These are phyloP conservation scores for Tricholoma furcatifolium DNA, from an alignment of 768 basidiomycete genomes.

Conservation along the genomic window DNA sequence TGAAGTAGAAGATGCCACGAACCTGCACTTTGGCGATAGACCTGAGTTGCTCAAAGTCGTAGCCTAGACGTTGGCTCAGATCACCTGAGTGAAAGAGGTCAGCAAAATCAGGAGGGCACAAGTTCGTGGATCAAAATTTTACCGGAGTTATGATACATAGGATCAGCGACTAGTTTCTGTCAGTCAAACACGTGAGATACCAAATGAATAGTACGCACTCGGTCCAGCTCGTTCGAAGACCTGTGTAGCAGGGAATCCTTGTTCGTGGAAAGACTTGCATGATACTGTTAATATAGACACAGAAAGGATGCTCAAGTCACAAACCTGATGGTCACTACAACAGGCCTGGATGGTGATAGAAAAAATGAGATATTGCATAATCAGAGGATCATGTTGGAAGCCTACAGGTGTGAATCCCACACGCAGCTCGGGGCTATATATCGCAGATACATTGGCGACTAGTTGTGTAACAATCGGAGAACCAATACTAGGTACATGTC, in stretches of 20 bases:
- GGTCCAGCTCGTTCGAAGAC: conserved; percentile 86
- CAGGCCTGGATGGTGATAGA: conserved; percentile 51
- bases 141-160: conserved; percentile 89
- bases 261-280: conserved; percentile 70
- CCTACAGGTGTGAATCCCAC: conserved; percentile 66
- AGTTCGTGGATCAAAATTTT: conserved; percentile 10
- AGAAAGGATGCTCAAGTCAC: neutral
- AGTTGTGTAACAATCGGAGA: conserved; percentile 75
- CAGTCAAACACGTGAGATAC: neutral
- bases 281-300: neutral
- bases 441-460: conserved; percentile 67
- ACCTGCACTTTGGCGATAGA: conserved; percentile 90
- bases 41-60: conserved; percentile 78
- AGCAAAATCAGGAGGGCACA: neutral
- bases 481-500: conserved; percentile 56
- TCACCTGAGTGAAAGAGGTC: conserved; percentile 49
- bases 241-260: conserved; percentile 84
- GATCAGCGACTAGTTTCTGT: conserved; percentile 63
- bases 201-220: conserved; percentile 37
- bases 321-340: conserved; percentile 88
- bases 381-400: conserved; percentile 4
- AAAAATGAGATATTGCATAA: neutral
- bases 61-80: conserved; percentile 74
- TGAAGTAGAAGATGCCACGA: conserved; percentile 14
- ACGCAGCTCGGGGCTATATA: conserved; percentile 79